Percentiles rank a stretch among this genome's conserved stretches.
Conservation (phyloP, 2,329 filamentous ascomycete genomes). For the Raffaelea deltoideospora region DNA sequence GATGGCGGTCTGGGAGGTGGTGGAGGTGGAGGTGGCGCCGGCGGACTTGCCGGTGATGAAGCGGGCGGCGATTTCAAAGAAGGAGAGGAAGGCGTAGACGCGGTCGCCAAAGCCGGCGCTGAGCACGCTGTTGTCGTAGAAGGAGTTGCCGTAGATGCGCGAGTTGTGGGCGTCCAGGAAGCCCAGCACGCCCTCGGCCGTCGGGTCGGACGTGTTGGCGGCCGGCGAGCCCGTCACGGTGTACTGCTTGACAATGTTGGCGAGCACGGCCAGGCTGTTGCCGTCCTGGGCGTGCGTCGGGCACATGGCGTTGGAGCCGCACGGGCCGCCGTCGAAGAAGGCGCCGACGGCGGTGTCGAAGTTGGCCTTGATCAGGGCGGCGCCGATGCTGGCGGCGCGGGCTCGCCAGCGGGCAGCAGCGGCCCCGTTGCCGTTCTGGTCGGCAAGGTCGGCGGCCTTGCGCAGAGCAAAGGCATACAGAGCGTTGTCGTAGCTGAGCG, state of each 20-base stretch:
- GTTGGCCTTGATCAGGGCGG: conserved; percentile 21
- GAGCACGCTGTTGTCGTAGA: conserved; percentile 30
- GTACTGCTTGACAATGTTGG: conserved; percentile 17
- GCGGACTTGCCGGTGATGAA: no score
- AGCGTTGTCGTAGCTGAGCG: conserved; percentile 37
- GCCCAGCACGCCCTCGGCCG: conserved; percentile 20
- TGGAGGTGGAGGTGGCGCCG: conserved; percentile 4
- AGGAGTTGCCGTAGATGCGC: conserved; percentile 31
- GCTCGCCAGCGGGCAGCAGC: conserved; percentile 25
- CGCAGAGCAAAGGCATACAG: conserved; percentile 30
- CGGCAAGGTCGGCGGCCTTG: conserved; percentile 27
- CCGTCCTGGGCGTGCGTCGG: conserved; percentile 32
- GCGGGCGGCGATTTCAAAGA: conserved; percentile 35
- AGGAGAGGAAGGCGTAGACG: conserved; percentile 37
- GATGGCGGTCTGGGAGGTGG: conserved; percentile 11
- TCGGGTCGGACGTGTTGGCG: conserved; percentile 12
- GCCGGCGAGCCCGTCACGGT: conserved; percentile 7
- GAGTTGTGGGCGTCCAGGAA: conserved; percentile 23
- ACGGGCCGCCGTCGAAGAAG: conserved; percentile 27
- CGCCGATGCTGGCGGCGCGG: conserved; percentile 19
- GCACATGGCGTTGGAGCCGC: conserved; percentile 13
- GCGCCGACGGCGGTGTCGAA: conserved; percentile 27
- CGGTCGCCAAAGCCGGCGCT: conserved; percentile 22
- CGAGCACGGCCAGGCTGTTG: conserved; percentile 30
- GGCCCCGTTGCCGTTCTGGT: conserved; percentile 12